phyloP scores from a whole-genome alignment of 371 early-diverging fungal species.

The Lichtheimia ornata region DNA sequence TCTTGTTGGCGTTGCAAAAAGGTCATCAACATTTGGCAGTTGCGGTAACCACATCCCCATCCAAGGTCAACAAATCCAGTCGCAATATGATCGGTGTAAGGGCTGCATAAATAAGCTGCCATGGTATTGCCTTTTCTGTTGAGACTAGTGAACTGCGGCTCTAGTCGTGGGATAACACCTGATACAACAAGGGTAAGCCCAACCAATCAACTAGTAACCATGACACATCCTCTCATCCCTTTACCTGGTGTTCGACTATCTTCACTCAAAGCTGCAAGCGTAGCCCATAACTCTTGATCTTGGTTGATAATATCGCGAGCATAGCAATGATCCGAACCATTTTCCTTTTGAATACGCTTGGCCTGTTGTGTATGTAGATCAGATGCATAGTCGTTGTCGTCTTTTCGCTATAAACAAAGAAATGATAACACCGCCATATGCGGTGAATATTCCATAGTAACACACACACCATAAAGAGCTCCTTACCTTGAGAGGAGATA shows the following conservation, averaged over 20 bases:
- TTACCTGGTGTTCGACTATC: slow-evolving; percentile 38
- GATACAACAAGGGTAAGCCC: not conserved
- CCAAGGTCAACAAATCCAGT: slow-evolving; percentile 58
- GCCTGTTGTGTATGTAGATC: slow-evolving; percentile 8
- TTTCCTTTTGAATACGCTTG: not conserved
- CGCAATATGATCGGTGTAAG: slow-evolving; percentile 44
- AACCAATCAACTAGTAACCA: not conserved
- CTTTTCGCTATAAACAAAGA: slow-evolving; percentile 4
- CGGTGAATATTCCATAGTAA: slow-evolving; percentile 1
- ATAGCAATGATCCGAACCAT: not conserved
- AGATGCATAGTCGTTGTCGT: slow-evolving; percentile 6
- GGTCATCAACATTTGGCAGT: slow-evolving; percentile 71
- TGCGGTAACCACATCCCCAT: slow-evolving; percentile 82
- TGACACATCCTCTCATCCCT: not conserved
- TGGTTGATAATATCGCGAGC: slow-evolving; percentile 25
- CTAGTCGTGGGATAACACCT: slow-evolving; percentile 48
- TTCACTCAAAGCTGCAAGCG: slow-evolving; percentile 27
- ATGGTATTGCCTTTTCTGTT: slow-evolving; percentile 30
- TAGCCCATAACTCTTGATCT: slow-evolving; percentile 33
- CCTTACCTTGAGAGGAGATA: slow-evolving; percentile 2
- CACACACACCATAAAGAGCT: not conserved
- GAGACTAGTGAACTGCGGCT: slow-evolving; percentile 34
- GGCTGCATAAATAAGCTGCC: slow-evolving; percentile 45
- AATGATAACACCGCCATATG: slow-evolving; percentile 1
- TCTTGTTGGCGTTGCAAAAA: slow-evolving; percentile 44